Base-by-base conservation (phyloP, 805 yeast species). In the Dipodascus geniculatus region DNA sequence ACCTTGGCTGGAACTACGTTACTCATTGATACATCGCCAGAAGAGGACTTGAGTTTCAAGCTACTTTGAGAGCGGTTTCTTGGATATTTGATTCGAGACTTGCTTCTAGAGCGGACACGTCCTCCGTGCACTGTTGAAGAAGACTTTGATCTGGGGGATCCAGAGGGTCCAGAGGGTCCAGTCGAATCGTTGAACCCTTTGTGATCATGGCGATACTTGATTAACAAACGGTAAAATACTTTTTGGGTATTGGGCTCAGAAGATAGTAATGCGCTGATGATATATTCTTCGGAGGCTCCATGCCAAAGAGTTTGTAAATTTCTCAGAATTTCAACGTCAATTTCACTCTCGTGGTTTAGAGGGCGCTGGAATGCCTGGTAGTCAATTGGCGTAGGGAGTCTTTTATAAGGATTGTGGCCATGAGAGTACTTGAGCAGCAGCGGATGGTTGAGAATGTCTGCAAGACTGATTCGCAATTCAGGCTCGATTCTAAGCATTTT, bases 401-500 rank as follows among this genome's bases (percentile, higher is more conserved):
- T 33, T 50, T 42, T 23, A n/a, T 11, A 38, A n/a, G 44, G 44
- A 4, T 38, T 38, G 8, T 3, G 4, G 44, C 44, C 14, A 48
- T 54, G 48, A 6, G 71, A 69, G 61, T 93, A 88, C 68, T 88
- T 88, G 47, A 73, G 77, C 58, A 93, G 70, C 48, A 93, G 71
- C 2, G 97, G 96, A 70, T 93, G 99, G 23, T 68, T 73, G 55
- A 87, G 70, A 54, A 93, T 87, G 50, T 82, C 86, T 54, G 78
- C 78, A 55, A 95, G 85, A 44, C 82, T 77, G 58, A 93, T 89
- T 69, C 99, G 79, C 44, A 80, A 75, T 24, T 69, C 72, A 14
- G 99, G 98, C 59, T 89, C 81, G 3, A 90, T 95, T 22, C 80
- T 79, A 55, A 93, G 75, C 85, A 93, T 93, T 57, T 76, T 75